These are phyloP conservation scores for Colletotrichum tabaci DNA, from an alignment of 2,329 filamentous ascomycete genomes.

Conservation along the genomic window DNA sequence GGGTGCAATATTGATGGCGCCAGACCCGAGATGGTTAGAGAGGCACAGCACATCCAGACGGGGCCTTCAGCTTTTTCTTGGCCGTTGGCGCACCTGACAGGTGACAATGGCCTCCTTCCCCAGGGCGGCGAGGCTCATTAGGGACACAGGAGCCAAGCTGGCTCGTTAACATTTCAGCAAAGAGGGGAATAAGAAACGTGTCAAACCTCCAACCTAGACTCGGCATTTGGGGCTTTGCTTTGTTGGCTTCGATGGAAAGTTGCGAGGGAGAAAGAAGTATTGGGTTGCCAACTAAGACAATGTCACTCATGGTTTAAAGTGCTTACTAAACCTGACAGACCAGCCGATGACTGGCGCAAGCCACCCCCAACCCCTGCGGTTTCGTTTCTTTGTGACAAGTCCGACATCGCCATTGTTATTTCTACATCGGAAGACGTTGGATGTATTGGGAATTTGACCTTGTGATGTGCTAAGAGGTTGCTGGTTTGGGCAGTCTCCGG, in stretches of 20 bases:
- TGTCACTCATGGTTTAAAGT: neutral
- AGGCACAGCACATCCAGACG: conserved; percentile 3
- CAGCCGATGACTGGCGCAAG: neutral
- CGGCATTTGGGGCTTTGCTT: neutral
- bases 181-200: conserved; percentile 1
- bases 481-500: no score
- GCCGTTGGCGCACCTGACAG: conserved; percentile 7
- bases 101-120: neutral
- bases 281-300: neutral
- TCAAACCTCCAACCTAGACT: neutral
- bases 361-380: neutral
- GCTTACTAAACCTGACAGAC: neutral
- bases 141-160: neutral
- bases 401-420: no score
- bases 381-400: neutral
- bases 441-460: no score
- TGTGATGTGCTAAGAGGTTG: no score
- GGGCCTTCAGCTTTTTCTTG: conserved; percentile 20
- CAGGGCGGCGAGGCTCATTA: neutral
- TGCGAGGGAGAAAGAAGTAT: neutral
- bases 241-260: neutral
- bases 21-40: conserved; percentile 30
- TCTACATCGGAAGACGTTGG: neutral
- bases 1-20: neutral
- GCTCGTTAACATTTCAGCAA: neutral